These are phyloP conservation scores for Clonostachys rhizophaga DNA, from an alignment of 2,329 filamentous ascomycete species.

Conservation along the genomic window DNA sequence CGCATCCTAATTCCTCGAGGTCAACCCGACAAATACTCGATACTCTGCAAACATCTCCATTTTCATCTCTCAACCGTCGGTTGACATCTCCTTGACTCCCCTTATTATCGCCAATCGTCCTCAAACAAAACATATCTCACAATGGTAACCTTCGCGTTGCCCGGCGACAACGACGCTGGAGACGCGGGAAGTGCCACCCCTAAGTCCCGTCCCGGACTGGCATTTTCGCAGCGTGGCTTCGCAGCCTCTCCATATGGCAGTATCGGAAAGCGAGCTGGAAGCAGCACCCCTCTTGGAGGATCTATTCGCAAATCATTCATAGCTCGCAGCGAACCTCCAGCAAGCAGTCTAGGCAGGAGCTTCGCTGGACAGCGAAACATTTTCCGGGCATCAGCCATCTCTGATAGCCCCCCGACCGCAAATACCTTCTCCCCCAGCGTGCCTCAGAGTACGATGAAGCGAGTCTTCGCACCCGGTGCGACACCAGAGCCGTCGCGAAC, in stretches of 20 bases:
- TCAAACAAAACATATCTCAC: neutral
- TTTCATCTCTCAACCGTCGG: neutral
- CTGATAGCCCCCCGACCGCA: slow-evolving; percentile 20
- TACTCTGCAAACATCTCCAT: neutral
- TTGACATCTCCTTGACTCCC: neutral
- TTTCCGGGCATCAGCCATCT: slow-evolving; percentile 31
- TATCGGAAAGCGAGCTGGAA: slow-evolving; percentile 18
- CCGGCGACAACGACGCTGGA: slow-evolving; percentile 22
- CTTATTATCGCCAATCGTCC: neutral
- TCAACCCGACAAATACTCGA: too few relatives aligned
- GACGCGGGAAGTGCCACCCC: slow-evolving; percentile 26
- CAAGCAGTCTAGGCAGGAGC: slow-evolving; percentile 27
- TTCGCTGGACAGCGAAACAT: slow-evolving; percentile 32
- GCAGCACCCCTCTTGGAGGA: slow-evolving; percentile 28
- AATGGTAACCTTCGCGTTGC: slow-evolving; percentile 33
- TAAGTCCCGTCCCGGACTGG: slow-evolving; percentile 30
- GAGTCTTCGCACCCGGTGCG: slow-evolving; percentile 38
- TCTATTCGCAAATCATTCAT: slow-evolving; percentile 26
- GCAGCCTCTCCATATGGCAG: slow-evolving; percentile 26
- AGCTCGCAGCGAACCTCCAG: slow-evolving; percentile 25
- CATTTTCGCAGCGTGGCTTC: slow-evolving; percentile 36
- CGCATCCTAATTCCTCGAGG: neutral
- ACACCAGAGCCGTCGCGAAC: slow-evolving; percentile 37
- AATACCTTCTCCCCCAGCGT: slow-evolving; percentile 39
- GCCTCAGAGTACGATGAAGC: slow-evolving; percentile 37